These are phyloP conservation scores for Tylopilus felleus DNA, from an alignment of 768 basidiomycete species.

Conservation along the genomic window DNA sequence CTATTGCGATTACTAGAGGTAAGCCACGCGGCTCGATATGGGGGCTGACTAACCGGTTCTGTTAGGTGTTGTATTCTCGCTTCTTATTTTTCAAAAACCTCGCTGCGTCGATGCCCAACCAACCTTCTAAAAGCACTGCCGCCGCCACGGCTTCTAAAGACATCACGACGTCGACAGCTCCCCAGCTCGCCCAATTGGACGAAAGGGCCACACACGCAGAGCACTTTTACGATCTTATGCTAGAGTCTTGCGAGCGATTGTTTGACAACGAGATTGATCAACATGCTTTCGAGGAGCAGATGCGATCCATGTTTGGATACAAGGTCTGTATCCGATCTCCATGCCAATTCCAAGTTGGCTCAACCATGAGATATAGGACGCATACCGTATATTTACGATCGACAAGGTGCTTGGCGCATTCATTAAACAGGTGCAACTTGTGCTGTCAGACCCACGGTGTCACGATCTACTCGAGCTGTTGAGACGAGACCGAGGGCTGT, in stretches of 20 bases:
- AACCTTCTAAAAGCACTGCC: slow-evolving; percentile 10
- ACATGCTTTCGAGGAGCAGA: slow-evolving; percentile 82
- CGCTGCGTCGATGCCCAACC: slow-evolving; percentile 43
- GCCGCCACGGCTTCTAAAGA: slow-evolving; percentile 23
- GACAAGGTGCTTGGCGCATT: slow-evolving; percentile 88
- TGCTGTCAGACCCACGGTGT: slow-evolving; percentile 65
- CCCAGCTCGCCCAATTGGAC: slow-evolving; percentile 28
- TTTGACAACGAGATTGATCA: slow-evolving; percentile 94
- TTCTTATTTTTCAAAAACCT: slow-evolving; percentile 77
- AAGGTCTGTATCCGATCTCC: slow-evolving; percentile 43
- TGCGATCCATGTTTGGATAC: slow-evolving; percentile 83
- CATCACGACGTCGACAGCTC: slow-evolving; percentile 28
- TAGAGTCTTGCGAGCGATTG: slow-evolving; percentile 84
- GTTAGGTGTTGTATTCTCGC: slow-evolving; percentile 78
- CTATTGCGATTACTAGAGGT: slow-evolving; percentile 87
- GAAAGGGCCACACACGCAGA: slow-evolving; percentile 45
- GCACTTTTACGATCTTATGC: slow-evolving; percentile 77
- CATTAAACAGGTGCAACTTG: slow-evolving; percentile 85
- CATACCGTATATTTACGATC: slow-evolving; percentile 88
- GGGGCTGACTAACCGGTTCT: neutral
- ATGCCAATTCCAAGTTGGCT: neutral
- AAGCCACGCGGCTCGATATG: slow-evolving; percentile 21
- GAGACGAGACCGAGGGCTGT: slow-evolving; percentile 61
- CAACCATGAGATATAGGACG: slow-evolving; percentile 43
- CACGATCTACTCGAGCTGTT: slow-evolving; percentile 70